Percentiles rank a stretch among this genome's conserved stretches.
phyloP scores from a whole-genome alignment of 345 rosid genomes.

The Melaleuca quinquenervia region DNA sequence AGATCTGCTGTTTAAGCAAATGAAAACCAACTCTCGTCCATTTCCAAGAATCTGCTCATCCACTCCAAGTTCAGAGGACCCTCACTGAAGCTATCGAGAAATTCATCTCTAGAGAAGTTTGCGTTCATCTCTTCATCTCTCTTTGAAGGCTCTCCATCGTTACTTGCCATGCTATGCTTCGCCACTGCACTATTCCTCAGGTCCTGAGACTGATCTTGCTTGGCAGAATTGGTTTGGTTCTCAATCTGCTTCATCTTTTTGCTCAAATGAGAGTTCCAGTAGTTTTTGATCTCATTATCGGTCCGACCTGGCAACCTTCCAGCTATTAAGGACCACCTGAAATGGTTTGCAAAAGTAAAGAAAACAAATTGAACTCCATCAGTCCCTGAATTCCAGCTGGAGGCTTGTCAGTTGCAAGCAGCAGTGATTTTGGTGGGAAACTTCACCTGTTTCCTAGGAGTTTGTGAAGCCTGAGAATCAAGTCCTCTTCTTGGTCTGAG shows the following conservation, averaged over 20 bases:
- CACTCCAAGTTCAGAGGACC: slow-evolving; percentile 34
- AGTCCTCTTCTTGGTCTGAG: slow-evolving; percentile 47
- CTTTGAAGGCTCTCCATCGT: not conserved
- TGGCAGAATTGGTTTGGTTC: not conserved
- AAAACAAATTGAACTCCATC: not conserved
- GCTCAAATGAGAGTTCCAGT: slow-evolving; percentile 47
- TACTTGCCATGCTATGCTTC: not conserved
- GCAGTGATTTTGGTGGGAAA: not conserved
- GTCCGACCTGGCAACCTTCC: slow-evolving; percentile 49
- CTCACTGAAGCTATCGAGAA: slow-evolving; percentile 56
- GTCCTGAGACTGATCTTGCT: not conserved
- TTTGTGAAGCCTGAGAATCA: slow-evolving; percentile 42
- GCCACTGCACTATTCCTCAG: not conserved
- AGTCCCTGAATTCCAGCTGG: not conserved
- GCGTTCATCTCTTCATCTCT: not conserved
- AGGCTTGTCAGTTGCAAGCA: not conserved
- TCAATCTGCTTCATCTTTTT: slow-evolving; percentile 25
- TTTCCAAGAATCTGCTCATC: slow-evolving; percentile 13
- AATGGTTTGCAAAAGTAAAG: not conserved
- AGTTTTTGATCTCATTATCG: slow-evolving; percentile 42
- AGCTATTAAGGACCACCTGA: slow-evolving; percentile 52
- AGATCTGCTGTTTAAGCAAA: not conserved
- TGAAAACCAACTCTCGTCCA: slow-evolving; percentile 17
- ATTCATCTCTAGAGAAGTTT: slow-evolving; percentile 18
- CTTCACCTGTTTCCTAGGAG: slow-evolving; percentile 43